phyloP scores from a whole-genome alignment of 140 eudicot genomes.

The Cichorium intybus region DNA sequence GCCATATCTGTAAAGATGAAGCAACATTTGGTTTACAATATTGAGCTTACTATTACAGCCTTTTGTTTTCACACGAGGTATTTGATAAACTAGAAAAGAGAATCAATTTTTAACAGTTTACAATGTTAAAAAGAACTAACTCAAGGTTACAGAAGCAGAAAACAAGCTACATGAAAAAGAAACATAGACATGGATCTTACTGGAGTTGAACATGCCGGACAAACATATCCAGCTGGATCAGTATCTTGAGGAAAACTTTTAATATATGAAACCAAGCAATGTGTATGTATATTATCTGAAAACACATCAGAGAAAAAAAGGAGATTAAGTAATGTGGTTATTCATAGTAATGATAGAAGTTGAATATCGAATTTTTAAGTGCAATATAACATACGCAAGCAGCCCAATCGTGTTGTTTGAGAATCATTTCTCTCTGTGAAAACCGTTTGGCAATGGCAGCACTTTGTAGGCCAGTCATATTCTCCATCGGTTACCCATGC shows the following conservation, averaged over 20 bases:
- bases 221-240: slow-evolving; percentile 85
- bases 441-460: slow-evolving; percentile 72
- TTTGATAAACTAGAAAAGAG: too few relatives aligned
- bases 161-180: slow-evolving; percentile 5
- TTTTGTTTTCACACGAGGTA: too few relatives aligned
- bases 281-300: slow-evolving; percentile 76
- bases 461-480: slow-evolving; percentile 91
- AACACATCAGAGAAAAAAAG: slow-evolving; percentile 8
- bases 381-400: slow-evolving; percentile 75
- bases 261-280: slow-evolving; percentile 74
- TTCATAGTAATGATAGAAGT: background rate
- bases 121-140: background rate
- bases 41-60: too few relatives aligned
- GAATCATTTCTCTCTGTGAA: slow-evolving; percentile 56
- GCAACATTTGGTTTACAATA: too few relatives aligned
- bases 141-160: background rate
- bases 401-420: slow-evolving; percentile 81
- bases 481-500: slow-evolving; percentile 99
- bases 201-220: slow-evolving; percentile 84
- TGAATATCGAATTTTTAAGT: slow-evolving; percentile 1
- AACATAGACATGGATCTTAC: slow-evolving; percentile 40
- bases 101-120: background rate
- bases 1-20: slow-evolving; percentile 81
- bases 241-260: slow-evolving; percentile 85
- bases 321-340: background rate